Evolutionary conservation across 2,329 filamentous ascomycete species (phyloP).

Genomic region (Colletotrichum shisoi): DNA sequence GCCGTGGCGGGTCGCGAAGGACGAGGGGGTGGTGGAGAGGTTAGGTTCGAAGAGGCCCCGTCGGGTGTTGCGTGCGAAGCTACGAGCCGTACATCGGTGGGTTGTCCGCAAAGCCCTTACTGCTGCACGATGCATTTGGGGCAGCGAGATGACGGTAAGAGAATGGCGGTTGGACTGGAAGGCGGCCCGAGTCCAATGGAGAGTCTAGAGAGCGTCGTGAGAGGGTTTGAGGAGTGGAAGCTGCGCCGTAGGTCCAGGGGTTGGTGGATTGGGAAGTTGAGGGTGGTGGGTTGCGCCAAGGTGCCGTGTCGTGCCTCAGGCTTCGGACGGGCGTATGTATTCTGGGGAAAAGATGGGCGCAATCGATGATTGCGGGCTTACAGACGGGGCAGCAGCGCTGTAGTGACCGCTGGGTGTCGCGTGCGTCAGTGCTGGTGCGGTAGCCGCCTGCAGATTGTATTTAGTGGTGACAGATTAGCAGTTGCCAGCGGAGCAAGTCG

Average conservation of each 20-base stretch:
- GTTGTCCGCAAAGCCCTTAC: slow-evolving; percentile 73
- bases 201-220: slow-evolving; percentile 31
- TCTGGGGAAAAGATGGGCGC: slow-evolving; percentile 12
- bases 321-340: not conserved
- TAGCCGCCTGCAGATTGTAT: not conserved
- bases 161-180: slow-evolving; percentile 35
- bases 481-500: slow-evolving; percentile 5
- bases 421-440: slow-evolving; percentile 2
- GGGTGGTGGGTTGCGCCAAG: slow-evolving; percentile 25
- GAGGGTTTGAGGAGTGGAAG: slow-evolving; percentile 27
- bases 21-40: slow-evolving; percentile 36
- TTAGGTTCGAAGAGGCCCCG: slow-evolving; percentile 51
- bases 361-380: slow-evolving; percentile 1
- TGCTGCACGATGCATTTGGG: slow-evolving; percentile 77
- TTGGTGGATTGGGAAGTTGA: slow-evolving; percentile 10
- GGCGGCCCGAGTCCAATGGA: slow-evolving; percentile 36
- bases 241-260: slow-evolving; percentile 17
- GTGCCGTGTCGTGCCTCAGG: slow-evolving; percentile 35
- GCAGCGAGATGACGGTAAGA: slow-evolving; percentile 25
- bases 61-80: slow-evolving; percentile 61
- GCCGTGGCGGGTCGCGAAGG: slow-evolving; percentile 40
- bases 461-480: slow-evolving; percentile 18
- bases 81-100: slow-evolving; percentile 69
- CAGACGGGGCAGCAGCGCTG: slow-evolving; percentile 3
- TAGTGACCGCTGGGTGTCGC: slow-evolving; percentile 1